Conservation (phyloP, 164 flowering plant genomes). For the Akebia trifoliata region DNA sequence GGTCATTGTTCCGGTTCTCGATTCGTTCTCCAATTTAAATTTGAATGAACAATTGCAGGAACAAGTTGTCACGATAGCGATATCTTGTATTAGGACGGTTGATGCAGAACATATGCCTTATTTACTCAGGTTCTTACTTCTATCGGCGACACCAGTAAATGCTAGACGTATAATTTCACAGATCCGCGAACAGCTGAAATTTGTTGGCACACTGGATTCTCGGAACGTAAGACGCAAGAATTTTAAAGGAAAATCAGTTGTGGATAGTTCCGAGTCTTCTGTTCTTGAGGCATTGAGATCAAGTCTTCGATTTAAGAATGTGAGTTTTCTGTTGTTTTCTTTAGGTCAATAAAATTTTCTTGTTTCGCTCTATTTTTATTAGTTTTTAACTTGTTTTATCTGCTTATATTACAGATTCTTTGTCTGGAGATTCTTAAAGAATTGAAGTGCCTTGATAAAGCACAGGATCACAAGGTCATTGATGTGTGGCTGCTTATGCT, state of each 20-base stretch:
- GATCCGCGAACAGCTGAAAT: conserved; percentile 63
- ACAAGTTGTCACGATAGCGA: conserved; percentile 65
- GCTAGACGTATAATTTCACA: conserved; percentile 55
- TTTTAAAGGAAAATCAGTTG: conserved; percentile 53
- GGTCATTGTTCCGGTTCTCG: conserved; percentile 68
- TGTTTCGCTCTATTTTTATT: background rate
- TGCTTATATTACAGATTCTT: conserved; percentile 34
- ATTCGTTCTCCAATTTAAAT: conserved; percentile 67
- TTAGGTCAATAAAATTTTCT: background rate
- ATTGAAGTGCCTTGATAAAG: conserved; percentile 46
- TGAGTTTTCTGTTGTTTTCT: conserved; percentile 16
- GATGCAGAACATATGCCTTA: conserved; percentile 66
- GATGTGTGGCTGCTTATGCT: conserved; percentile 82
- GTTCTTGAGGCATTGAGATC: conserved; percentile 69
- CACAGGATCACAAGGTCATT: conserved; percentile 66
- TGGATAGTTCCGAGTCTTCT: conserved; percentile 46
- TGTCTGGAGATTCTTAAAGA: conserved; percentile 73
- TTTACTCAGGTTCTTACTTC: conserved; percentile 65
- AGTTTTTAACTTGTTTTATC: background rate
- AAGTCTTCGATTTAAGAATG: conserved; percentile 71
- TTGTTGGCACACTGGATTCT: conserved; percentile 37
- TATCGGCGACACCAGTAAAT: conserved; percentile 60
- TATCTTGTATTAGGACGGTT: conserved; percentile 68
- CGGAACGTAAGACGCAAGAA: conserved; percentile 34
- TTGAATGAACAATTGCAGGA: conserved; percentile 64